These are phyloP conservation scores for Calonectria multiphialidica DNA, from an alignment of 2,329 filamentous ascomycete species.

Conservation along the genomic window DNA sequence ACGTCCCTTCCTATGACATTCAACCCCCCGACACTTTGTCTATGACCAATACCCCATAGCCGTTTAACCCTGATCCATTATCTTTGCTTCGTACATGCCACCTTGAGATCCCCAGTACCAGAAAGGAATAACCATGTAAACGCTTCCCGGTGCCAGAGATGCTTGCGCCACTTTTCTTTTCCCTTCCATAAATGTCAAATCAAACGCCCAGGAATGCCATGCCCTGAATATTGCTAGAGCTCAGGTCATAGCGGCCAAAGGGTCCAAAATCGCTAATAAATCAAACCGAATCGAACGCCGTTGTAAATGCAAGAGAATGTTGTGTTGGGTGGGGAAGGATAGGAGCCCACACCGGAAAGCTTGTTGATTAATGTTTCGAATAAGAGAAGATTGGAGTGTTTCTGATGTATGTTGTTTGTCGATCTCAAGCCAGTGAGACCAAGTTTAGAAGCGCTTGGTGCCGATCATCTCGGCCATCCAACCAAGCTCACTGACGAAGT, in stretches of 20 bases:
- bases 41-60: background rate
- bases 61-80: background rate
- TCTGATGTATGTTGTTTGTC: background rate
- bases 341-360: conserved; percentile 15
- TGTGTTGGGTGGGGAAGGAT: conserved; percentile 16
- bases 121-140: conserved; percentile 14
- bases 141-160: conserved; percentile 8
- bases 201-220: conserved; percentile 38
- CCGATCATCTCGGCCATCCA: conserved; percentile 65
- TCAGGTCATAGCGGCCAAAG: conserved; percentile 14
- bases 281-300: conserved; percentile 35
- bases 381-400: background rate
- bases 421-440: background rate
- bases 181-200: background rate
- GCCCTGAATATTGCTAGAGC: conserved; percentile 19
- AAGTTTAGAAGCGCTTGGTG: conserved; percentile 42
- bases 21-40: background rate
- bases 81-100: conserved; percentile 4
- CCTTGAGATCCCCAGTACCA: conserved; percentile 10
- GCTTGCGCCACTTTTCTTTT: conserved; percentile 23
- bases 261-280: conserved; percentile 15
- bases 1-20: conserved; percentile 19
- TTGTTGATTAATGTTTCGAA: conserved; percentile 28
- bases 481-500: conserved; percentile 60
- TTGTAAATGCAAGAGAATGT: conserved; percentile 27